Conservation (phyloP, 805 yeast genomes). For the Metschnikowia matae region DNA sequence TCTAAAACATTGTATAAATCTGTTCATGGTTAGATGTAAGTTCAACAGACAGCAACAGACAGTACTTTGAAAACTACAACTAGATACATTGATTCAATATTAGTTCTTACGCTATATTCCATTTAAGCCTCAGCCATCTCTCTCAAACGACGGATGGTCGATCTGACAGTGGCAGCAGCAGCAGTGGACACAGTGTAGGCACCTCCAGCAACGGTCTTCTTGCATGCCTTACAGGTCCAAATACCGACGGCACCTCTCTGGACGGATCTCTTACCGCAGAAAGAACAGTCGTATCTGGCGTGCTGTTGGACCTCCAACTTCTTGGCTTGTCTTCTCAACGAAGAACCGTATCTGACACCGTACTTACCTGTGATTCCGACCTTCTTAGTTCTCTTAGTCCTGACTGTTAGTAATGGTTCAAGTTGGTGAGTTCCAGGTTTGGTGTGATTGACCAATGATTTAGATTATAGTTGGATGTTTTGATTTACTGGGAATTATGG, state of each 20-base stretch:
- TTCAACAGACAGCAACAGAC: too few relatives aligned
- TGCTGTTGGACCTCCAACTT: constrained; percentile 99
- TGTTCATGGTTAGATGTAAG: too few relatives aligned
- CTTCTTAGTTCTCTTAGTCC: constrained; percentile 99
- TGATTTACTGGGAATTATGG: too few relatives aligned
- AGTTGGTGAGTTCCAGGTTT: background rate
- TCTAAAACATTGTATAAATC: too few relatives aligned
- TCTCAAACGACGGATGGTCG: constrained; percentile 99
- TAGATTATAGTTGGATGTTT: too few relatives aligned
- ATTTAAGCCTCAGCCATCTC: constrained; percentile 98
- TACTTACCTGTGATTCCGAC: constrained; percentile 99
- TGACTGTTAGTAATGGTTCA: constrained; percentile 39
- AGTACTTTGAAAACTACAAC: too few relatives aligned
- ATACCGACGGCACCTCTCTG: constrained; percentile 98
- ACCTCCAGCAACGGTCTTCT: constrained; percentile 99
- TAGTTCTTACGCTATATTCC: background rate
- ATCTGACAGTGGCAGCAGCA: constrained; percentile 99
- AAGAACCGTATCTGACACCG: constrained; percentile 99
- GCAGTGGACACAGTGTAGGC: constrained; percentile 99
- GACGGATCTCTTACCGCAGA: constrained; percentile 99
- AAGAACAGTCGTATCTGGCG: constrained; percentile 97
- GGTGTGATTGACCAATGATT: too few relatives aligned
- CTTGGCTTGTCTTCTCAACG: constrained; percentile 99
- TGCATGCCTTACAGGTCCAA: constrained; percentile 96
- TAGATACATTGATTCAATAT: too few relatives aligned